Evolutionary conservation across 352 stramenopile genomes (phyloP), one percentile per base, ranked within the genome.

Genomic region (Phytophthora fragariae): DNA sequence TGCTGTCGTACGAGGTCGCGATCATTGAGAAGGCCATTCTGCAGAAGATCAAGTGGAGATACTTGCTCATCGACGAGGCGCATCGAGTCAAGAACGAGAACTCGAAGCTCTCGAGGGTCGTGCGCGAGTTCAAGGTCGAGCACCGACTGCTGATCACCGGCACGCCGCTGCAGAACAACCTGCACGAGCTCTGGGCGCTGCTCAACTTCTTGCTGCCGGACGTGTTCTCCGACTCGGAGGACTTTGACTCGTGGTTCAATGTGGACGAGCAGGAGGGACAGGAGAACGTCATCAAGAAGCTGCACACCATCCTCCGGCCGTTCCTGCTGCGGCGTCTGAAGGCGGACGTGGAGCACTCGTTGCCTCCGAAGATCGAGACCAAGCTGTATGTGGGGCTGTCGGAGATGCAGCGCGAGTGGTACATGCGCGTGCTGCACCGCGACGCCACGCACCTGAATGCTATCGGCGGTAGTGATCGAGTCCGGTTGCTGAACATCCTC

Each of bases 201-300:
- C 85, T 99, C n/a, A 99, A 99, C 85, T 99, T 99, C 80, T 85
- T 99, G 46, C 89, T 99, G 58, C 91, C 86, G 0, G 83, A 85
- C 53, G 82, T 94, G 37, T 99, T 99, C 79, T 96, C 90, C 1
- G 98, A 96, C 61, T 86, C 96, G 10, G 98, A 99, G 21, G 97
- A 99, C 71, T 99, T 99, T 63, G 98, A 99, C 79, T 92, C 98
- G 65, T 99, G 98, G 97, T 99, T 99, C 73, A 99, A 99, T 73
- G 86, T 99, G 9, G 95, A 99, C 65, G 97, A 99, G 68, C 88
- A 97, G 73, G 88, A 97, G 62, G 94, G 92, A 9, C 95, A 99
- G 65, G 93, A 99, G 72, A 99, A 99, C 71, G 96, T 99, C 1
- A 98, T 99, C 77, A 98, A 98, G 75, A 99, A 99, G 72, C 78